A percentile compares a stretch with the other conserved stretches of the same genome.
phyloP scores from a whole-genome alignment of 768 basidiomycete species.

The Russula sp. region DNA sequence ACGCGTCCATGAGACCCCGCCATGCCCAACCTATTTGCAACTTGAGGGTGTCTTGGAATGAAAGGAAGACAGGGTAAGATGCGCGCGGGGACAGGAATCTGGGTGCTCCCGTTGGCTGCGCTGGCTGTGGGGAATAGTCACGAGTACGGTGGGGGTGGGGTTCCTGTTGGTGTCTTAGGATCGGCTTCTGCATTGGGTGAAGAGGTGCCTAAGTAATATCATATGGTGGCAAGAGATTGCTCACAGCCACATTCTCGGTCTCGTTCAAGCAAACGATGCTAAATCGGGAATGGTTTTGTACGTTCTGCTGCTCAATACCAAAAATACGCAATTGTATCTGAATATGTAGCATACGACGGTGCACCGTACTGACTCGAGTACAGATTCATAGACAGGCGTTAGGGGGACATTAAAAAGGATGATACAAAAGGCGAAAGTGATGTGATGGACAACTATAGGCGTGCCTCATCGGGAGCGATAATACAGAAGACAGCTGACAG shows the following conservation, averaged over 20 bases:
- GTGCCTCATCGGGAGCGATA: neutral
- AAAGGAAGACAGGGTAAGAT: conserved; percentile 64
- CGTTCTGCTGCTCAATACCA: neutral
- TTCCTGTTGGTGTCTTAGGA: conserved; percentile 9
- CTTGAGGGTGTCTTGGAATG: conserved; percentile 50
- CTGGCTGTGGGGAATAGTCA: conserved; percentile 7
- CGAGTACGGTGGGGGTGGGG: neutral
- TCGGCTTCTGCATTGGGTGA: conserved; percentile 8
- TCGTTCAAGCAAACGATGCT: neutral
- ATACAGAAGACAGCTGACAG: neutral
- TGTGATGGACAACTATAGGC: neutral
- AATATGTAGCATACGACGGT: conserved; percentile 7
- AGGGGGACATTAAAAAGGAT: neutral
- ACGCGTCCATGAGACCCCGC: conserved; percentile 62
- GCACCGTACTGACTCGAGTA: neutral
- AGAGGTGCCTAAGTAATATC: no score
- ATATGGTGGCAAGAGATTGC: neutral
- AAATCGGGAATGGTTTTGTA: neutral
- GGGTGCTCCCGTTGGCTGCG: neutral
- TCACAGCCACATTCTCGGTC: neutral
- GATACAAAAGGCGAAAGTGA: neutral
- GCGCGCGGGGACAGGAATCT: conserved; percentile 34
- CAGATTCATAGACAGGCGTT: neutral
- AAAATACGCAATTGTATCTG: neutral
- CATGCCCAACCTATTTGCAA: conserved; percentile 57